Evolutionary conservation across 78 protist genomes (phyloP).

Genomic region (Dictyostelium discoideum): DNA sequence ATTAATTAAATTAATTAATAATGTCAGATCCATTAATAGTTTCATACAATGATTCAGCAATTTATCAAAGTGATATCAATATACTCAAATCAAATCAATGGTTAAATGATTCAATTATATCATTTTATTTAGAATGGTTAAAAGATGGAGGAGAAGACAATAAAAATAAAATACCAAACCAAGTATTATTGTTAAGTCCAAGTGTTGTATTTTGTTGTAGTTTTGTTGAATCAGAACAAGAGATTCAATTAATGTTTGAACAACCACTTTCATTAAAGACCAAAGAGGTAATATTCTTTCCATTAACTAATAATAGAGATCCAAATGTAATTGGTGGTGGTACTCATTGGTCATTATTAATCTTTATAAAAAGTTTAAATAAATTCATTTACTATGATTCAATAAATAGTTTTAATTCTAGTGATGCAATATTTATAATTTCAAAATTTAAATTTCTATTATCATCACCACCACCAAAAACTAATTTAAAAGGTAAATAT

Average conservation of each 20-base stretch:
- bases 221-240: slow-evolving; percentile 18
- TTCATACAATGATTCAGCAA: slow-evolving; percentile 38
- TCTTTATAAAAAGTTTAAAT: slow-evolving; percentile 12
- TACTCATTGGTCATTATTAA: slow-evolving; percentile 58
- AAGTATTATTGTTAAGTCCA: slow-evolving; percentile 13
- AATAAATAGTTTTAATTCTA: not conserved
- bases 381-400: slow-evolving; percentile 51
- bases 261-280: slow-evolving; percentile 12
- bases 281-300: slow-evolving; percentile 31
- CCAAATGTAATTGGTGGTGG: slow-evolving; percentile 61
- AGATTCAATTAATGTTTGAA: slow-evolving; percentile 9
- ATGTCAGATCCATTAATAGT: not conserved
- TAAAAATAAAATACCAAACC: not conserved
- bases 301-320: slow-evolving; percentile 36
- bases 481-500: not conserved
- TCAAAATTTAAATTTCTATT: slow-evolving; percentile 16
- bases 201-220: slow-evolving; percentile 27
- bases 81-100: slow-evolving; percentile 23
- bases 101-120: slow-evolving; percentile 67
- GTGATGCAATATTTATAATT: not conserved
- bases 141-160: not conserved
- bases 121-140: slow-evolving; percentile 46
- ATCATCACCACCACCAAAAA: not conserved
- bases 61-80: slow-evolving; percentile 34
- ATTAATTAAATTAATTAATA: not conserved